Base-by-base conservation (phyloP, 2,329 filamentous ascomycete species). In the Fusarium sororula region DNA sequence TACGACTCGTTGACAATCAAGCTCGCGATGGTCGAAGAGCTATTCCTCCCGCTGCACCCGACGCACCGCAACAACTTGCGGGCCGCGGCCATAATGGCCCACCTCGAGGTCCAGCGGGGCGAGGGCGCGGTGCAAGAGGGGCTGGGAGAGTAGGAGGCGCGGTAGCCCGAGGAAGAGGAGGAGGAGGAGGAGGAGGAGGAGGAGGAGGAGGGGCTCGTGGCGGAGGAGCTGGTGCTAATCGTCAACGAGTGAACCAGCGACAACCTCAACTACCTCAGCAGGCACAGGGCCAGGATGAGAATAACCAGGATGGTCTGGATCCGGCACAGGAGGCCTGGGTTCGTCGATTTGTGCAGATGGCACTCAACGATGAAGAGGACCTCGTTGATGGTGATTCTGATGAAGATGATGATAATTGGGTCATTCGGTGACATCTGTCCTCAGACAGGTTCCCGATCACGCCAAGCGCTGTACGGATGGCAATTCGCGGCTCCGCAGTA, bases 361-460 rank as follows among this genome's bases (percentile, higher is more conserved):
- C 88, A 7, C 81, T 89, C 60, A 81, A 86, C 39, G 88, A 90
- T 73, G 82, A 86, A 70, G 88, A 90, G 78, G 84, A 89, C 75
- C 82, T 85, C 57, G 80, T 83, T 61, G 85, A 86, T 55, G 85
- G 83, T 45, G 85, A 84, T 63, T 82, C 78, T 44, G 81, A 81
- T 64, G 78, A 80, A 30, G 81, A 83, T 32, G 76, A 70, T n/a
- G 78, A 73, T 61, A 71, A 77, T 54, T 78, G 74, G 74, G 63
- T 76, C 67, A 78, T 77, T 63, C 73, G 74, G 72, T 77, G 64
- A 78, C 60, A 63, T 37, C 41, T 17, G 57, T 22, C 28, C 39
- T 56, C 22, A 28, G 41, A 57, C 17, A 28, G 35, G 30, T 24
- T 58, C 53, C 51, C 26, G 48, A 67, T 63, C 26, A 51, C 42